phyloP scores from a whole-genome alignment of 75 land plant genomes.

The Gnetum montanum region DNA sequence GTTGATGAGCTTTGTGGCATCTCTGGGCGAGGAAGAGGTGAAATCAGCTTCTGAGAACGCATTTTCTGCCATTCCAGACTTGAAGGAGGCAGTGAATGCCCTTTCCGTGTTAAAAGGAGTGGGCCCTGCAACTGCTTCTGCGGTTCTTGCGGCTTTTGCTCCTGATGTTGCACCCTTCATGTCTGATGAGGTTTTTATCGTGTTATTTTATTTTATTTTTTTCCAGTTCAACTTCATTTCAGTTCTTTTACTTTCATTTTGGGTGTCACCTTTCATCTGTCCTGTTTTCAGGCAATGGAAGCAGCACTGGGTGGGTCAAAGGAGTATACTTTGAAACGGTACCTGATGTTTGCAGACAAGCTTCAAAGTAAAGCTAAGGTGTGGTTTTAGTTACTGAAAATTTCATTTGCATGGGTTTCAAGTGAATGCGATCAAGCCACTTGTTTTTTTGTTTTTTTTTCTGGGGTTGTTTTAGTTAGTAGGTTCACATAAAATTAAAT shows the following conservation, averaged over 20 bases:
- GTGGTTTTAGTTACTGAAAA: constrained; percentile 4
- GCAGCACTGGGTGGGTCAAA: constrained; percentile 61
- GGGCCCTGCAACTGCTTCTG: constrained; percentile 91
- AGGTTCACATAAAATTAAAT: no score
- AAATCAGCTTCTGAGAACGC: constrained; percentile 58
- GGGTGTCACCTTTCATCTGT: neutral
- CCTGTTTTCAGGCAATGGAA: constrained; percentile 56
- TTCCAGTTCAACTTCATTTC: no score
- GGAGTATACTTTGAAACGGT: constrained; percentile 70
- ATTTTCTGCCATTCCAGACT: constrained; percentile 63
- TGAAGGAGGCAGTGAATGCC: constrained; percentile 45
- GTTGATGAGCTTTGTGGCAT: constrained; percentile 50
- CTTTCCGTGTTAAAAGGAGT: constrained; percentile 70
- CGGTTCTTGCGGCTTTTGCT: constrained; percentile 68
- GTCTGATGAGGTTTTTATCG: constrained; percentile 72
- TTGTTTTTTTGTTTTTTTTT: constrained; percentile 1
- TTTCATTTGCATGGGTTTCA: neutral
- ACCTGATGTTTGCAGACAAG: constrained; percentile 52
- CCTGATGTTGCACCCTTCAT: constrained; percentile 78
- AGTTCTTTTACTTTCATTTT: no score
- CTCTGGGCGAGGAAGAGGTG: constrained; percentile 51
- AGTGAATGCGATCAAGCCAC: no score
- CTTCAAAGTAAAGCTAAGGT: constrained; percentile 81
- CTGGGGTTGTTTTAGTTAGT: no score
- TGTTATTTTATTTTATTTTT: no score